These are phyloP conservation scores for Xylaria curta DNA, from an alignment of 495 filamentous ascomycete species.

Conservation along the genomic window DNA sequence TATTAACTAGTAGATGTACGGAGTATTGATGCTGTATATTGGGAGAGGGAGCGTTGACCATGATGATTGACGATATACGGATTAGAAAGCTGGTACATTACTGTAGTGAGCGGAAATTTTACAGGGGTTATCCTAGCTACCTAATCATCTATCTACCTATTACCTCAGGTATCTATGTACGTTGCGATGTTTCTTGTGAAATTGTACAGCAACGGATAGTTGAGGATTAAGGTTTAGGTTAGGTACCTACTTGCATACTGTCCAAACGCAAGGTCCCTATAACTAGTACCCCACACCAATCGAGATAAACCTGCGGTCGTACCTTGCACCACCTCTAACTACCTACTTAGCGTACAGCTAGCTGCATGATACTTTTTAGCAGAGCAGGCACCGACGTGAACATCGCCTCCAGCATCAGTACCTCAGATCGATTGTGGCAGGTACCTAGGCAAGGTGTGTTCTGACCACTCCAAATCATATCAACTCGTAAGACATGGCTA, in stretches of 20 bases:
- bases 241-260: too few relatives aligned
- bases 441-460: neutral
- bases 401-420: neutral
- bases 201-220: too few relatives aligned
- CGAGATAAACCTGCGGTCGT: neutral
- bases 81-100: neutral
- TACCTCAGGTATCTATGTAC: too few relatives aligned
- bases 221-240: too few relatives aligned
- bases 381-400: neutral
- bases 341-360: neutral
- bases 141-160: too few relatives aligned
- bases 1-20: slow-evolving; percentile 27
- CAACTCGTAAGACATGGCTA: neutral
- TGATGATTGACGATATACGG: neutral
- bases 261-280: neutral
- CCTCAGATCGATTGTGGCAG: neutral
- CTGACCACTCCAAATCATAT: neutral
- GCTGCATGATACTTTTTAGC: neutral
- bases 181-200: too few relatives aligned
- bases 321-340: neutral
- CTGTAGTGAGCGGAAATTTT: neutral
- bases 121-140: neutral
- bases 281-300: neutral
- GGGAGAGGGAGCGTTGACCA: neutral
- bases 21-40: neutral